These are phyloP conservation scores for Drechslerella dactyloides DNA, from an alignment of 2,329 filamentous ascomycete species.

Conservation along the genomic window DNA sequence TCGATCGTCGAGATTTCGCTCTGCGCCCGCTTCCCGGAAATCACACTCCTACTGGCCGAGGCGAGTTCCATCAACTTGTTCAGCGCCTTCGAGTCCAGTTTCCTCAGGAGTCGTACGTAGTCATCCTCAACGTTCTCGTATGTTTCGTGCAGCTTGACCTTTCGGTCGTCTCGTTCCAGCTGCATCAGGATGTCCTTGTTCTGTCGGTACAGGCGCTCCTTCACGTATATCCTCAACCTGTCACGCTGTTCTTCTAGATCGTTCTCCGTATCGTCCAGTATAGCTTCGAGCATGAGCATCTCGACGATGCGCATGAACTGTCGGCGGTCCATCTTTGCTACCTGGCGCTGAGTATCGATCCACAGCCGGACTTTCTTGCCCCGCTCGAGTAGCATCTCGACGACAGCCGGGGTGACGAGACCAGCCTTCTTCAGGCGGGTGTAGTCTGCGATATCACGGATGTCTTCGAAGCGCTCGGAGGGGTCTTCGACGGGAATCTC, in stretches of 20 bases:
- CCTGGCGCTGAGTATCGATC: conserved; percentile 22
- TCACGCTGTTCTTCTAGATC: conserved; percentile 51
- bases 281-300: conserved; percentile 60
- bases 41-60: background rate
- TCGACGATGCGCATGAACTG: conserved; percentile 73
- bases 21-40: conserved; percentile 31
- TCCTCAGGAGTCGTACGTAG: conserved; percentile 71
- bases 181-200: conserved; percentile 75
- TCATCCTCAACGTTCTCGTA: conserved; percentile 73
- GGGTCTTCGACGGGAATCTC: conserved; percentile 96
- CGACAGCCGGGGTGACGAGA: conserved; percentile 59
- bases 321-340: conserved; percentile 72
- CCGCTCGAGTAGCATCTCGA: conserved; percentile 61
- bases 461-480: conserved; percentile 80
- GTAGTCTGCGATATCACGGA: conserved; percentile 77
- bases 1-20: conserved; percentile 26
- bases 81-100: background rate
- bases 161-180: conserved; percentile 71
- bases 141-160: conserved; percentile 74
- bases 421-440: conserved; percentile 66
- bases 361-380: conserved; percentile 63
- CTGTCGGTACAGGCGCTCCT: conserved; percentile 76
- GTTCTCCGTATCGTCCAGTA: background rate
- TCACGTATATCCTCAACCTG: conserved; percentile 77
- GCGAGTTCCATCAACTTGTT: background rate